Conservation (phyloP, 345 rosid species). For the Syzygium oleosum region DNA sequence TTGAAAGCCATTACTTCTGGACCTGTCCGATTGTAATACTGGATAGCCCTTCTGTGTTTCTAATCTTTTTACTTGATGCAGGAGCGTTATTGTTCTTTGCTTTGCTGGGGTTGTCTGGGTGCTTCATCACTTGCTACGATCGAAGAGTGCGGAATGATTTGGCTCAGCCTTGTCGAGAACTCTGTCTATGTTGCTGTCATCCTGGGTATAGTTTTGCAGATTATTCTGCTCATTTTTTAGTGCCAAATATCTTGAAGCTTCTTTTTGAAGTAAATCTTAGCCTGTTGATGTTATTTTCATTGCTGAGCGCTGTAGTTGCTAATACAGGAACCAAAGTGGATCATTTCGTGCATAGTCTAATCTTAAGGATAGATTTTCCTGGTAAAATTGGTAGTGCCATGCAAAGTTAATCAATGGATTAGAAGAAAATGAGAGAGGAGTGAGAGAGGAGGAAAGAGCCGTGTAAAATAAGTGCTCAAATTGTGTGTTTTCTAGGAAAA, state of each 20-base stretch:
- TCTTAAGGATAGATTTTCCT: background rate
- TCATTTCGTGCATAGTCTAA: background rate
- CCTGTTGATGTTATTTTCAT: background rate
- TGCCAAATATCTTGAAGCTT: background rate
- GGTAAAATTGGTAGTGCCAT: background rate
- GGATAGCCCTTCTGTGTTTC: background rate
- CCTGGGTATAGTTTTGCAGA: constrained; percentile 58
- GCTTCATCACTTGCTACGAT: constrained; percentile 98
- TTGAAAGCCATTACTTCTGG: background rate
- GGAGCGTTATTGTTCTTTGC: constrained; percentile 95
- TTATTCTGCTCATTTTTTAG: background rate
- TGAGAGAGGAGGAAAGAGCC: background rate
- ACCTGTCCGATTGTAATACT: background rate
- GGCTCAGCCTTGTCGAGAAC: constrained; percentile 97
- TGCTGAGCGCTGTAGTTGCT: background rate
- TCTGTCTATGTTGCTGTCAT: constrained; percentile 97
- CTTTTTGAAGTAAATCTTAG: background rate
- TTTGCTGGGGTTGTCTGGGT: constrained; percentile 96
- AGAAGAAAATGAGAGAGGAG: background rate
- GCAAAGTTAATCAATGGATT: background rate
- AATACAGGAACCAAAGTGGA: background rate
- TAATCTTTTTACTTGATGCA: constrained; percentile 13
- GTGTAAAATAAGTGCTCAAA: background rate
- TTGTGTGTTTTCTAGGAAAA: background rate
- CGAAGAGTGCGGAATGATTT: constrained; percentile 94